A percentile compares a stretch with the other conserved stretches of the same genome.
phyloP scores from a whole-genome alignment of 2,329 filamentous ascomycete genomes.

The Fusarium acutatum region DNA sequence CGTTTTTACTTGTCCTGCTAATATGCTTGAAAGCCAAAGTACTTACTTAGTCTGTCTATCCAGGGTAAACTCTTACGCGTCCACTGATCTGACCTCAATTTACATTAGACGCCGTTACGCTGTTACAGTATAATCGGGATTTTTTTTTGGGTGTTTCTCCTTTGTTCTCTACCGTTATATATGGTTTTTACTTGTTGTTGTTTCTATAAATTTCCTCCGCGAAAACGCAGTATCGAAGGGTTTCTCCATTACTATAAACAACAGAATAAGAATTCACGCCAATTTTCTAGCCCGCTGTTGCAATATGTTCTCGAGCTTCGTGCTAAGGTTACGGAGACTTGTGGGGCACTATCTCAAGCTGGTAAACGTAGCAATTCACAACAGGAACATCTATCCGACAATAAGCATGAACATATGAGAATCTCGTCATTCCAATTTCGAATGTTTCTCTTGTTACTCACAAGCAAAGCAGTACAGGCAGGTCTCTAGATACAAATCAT shows the following conservation, averaged over 20 bases:
- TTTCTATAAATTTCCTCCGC: background rate
- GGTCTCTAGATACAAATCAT: conserved; percentile 1
- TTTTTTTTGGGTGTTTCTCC: background rate
- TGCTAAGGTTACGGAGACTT: conserved; percentile 3
- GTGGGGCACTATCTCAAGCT: background rate
- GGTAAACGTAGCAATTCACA: background rate
- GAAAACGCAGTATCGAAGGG: background rate
- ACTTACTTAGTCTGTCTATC: background rate
- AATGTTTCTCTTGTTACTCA: background rate
- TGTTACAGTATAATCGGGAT: background rate
- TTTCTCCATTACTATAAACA: background rate
- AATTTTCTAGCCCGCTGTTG: background rate
- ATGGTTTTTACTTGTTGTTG: background rate
- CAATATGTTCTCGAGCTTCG: conserved; percentile 3
- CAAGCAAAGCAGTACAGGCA: background rate
- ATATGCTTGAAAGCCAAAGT: background rate
- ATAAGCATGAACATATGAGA: conserved; percentile 1
- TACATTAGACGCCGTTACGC: background rate
- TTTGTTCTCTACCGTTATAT: background rate
- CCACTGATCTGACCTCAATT: background rate
- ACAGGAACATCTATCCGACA: background rate
- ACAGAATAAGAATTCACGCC: background rate
- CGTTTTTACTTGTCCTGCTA: conserved; percentile 3
- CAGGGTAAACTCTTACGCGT: conserved; percentile 12
- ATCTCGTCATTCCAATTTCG: background rate